Conservation (phyloP, 2,329 filamentous ascomycete genomes). For the Colletotrichum caudatum region DNA sequence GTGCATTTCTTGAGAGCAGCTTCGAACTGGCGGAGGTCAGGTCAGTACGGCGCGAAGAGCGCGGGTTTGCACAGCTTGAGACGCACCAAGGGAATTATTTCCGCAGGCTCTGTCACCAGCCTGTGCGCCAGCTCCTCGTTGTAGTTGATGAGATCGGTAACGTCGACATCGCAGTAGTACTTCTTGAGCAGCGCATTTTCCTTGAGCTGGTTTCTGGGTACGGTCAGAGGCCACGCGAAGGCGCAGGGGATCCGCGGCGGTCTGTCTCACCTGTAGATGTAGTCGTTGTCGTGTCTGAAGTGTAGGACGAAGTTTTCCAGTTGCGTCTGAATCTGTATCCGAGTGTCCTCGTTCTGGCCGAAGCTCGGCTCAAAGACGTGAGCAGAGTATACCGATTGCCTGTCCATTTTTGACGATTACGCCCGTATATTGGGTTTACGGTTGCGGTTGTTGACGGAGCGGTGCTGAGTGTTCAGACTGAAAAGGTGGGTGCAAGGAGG, state of each 20-base stretch:
- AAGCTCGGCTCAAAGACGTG: conserved; percentile 80
- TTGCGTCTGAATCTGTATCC: conserved; percentile 79
- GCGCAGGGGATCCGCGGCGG: neutral
- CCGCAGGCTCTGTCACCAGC: conserved; percentile 88
- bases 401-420: conserved; percentile 73
- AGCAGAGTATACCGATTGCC: conserved; percentile 86
- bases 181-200: conserved; percentile 95
- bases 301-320: conserved; percentile 93
- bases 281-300: conserved; percentile 93
- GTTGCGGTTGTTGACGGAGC: conserved; percentile 22
- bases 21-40: conserved; percentile 77
- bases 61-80: neutral
- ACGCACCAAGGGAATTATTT: conserved; percentile 89
- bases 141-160: conserved; percentile 94
- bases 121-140: conserved; percentile 95
- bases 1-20: conserved; percentile 90
- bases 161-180: conserved; percentile 96
- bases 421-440: neutral
- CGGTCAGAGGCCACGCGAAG: neutral
- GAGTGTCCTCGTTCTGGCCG: conserved; percentile 75
- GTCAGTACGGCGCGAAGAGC: conserved; percentile 25
- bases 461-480: conserved; percentile 34
- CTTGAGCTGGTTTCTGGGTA: conserved; percentile 85
- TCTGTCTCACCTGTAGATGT: conserved; percentile 84
- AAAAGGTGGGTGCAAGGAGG: conserved; percentile 40